Evolutionary conservation across 257 asterid genomes (phyloP), one percentile per base, ranked within the genome.

Genomic region (Fraxinus anomala): DNA sequence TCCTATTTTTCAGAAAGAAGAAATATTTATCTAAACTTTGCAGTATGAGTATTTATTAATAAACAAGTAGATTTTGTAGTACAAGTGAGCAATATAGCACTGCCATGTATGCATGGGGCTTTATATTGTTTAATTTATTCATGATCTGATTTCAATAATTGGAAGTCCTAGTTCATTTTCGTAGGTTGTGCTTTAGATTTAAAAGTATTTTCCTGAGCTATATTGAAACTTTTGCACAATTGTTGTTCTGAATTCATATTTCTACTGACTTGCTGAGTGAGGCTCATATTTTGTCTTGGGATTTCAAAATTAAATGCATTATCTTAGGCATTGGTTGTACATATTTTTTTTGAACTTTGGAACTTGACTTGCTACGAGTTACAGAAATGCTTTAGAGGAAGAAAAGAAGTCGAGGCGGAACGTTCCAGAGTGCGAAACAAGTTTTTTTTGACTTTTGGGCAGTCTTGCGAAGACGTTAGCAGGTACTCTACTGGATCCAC

Each of bases 341-440:
- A 9, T 49, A 65, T 30, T 33, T 77, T 26, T 77, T 17, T 30
- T 65, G 39, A 76, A 78, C 71, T 76, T 3, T 81, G 65, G 79
- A 87, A 76, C 83, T 87, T 87, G 81, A 84, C 87, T 82, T 75
- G 66, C 82, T 82, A 47, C 82, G 80, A 73, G 66, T 79, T 80
- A 83, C 98, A 95, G 98, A 96, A 88, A 91, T 89, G 91, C 93
- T 96, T 89, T 84, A 89, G 99, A 82, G 98, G 99, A 81, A 93
- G 97, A 87, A 92, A 76, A 86, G 88, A 71, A 78, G 96, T 89
- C 36, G 92, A 88, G 85, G 90, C 90, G 80, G 97, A 88, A 85
- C 93, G 96, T 17, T 82, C 87, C 88, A 86, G 79, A 84, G 94
- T 87, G 67, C 99, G 99, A 14, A 87, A 96, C 75, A 74, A 80